Conservation (phyloP, 441 rosid genomes). For the Omphalea diandra region DNA sequence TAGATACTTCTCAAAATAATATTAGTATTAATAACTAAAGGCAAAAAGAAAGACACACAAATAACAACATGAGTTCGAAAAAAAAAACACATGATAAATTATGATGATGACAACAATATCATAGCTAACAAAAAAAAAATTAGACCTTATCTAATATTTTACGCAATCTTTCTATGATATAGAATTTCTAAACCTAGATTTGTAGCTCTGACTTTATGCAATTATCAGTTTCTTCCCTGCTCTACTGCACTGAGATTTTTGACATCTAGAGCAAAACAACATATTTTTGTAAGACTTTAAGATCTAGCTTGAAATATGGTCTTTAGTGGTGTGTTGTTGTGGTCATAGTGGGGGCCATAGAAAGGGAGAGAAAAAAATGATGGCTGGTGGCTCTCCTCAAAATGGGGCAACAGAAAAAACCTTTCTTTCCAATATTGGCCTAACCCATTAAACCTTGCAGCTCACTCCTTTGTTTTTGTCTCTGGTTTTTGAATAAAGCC, state of each 20-base stretch:
- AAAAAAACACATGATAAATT: too few species aligned
- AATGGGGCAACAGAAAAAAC: neutral
- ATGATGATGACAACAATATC: slow-evolving; percentile 8
- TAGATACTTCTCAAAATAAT: too few species aligned
- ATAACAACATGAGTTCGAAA: neutral
- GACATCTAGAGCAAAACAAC: neutral
- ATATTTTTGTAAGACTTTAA: too few species aligned
- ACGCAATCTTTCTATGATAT: neutral
- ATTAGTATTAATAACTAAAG: too few species aligned
- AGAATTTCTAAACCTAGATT: neutral
- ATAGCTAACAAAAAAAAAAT: too few species aligned
- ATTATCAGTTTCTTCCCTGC: neutral
- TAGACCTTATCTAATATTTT: neutral
- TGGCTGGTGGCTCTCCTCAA: slow-evolving; percentile 27
- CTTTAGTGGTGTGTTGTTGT: slow-evolving; percentile 9
- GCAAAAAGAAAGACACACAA: neutral
- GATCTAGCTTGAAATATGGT: neutral
- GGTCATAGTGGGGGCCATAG: slow-evolving; percentile 25
- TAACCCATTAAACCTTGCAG: slow-evolving; percentile 32
- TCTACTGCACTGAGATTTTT: neutral
- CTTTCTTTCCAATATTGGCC: slow-evolving; percentile 26
- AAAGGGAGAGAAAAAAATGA: slow-evolving; percentile 9
- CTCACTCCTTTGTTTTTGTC: slow-evolving; percentile 31
- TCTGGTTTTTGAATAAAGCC: slow-evolving; percentile 21
- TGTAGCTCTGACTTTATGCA: neutral